Conservation (phyloP, 1,284 basidiomycete genomes). For the Irpex sp. region DNA sequence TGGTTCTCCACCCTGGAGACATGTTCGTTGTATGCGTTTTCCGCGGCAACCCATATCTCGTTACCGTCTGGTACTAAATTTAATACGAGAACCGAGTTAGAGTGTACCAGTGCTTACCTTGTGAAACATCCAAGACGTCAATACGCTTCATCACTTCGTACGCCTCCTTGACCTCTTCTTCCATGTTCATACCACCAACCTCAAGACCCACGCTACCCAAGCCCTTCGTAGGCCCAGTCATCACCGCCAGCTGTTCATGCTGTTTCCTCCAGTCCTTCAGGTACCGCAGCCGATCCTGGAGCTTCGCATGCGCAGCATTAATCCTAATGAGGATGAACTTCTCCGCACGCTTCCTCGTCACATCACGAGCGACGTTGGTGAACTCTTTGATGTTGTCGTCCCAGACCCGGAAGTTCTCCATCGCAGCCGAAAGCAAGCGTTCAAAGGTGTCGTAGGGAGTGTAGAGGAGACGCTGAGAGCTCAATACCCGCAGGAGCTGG, state of each 20-base stretch:
- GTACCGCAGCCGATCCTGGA: constrained; percentile 89
- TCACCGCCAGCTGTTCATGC: constrained; percentile 95
- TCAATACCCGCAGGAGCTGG: constrained; percentile 88
- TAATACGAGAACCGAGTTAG: neutral
- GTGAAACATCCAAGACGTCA: constrained; percentile 92
- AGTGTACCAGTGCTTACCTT: constrained; percentile 46
- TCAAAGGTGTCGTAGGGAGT: constrained; percentile 95
- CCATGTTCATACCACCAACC: constrained; percentile 90
- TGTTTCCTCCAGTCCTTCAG: constrained; percentile 93
- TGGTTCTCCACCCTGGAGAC: constrained; percentile 98
- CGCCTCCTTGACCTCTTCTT: constrained; percentile 92
- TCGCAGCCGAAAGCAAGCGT: constrained; percentile 73
- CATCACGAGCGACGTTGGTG: constrained; percentile 94
- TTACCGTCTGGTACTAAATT: constrained; percentile 69
- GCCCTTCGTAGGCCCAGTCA: constrained; percentile 94
- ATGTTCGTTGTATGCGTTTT: constrained; percentile 96
- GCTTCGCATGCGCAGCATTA: constrained; percentile 83
- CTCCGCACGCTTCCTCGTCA: constrained; percentile 88
- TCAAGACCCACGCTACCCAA: constrained; percentile 70
- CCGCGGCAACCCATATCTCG: constrained; percentile 97
- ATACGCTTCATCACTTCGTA: constrained; percentile 96
- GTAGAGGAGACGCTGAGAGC: constrained; percentile 87
- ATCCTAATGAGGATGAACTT: constrained; percentile 99
- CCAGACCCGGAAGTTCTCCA: constrained; percentile 90
- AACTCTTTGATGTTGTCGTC: constrained; percentile 98